Evolutionary conservation across 192 early-diverging fungal genomes (phyloP).

Genomic region (Paraglomus brasilianum): DNA sequence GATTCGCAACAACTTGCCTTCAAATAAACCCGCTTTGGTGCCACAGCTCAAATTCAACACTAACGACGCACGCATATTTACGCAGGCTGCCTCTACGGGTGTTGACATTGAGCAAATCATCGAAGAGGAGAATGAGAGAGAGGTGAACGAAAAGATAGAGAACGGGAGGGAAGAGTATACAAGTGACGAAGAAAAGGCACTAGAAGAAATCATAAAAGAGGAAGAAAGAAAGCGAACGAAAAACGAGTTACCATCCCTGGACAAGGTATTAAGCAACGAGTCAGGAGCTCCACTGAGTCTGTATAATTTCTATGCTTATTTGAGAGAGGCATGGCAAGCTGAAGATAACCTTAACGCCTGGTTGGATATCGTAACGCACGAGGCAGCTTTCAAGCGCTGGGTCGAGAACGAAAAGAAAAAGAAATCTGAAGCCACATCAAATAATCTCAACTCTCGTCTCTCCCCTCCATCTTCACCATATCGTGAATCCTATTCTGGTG

Average conservation of each 20-base stretch:
- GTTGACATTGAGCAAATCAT: too few species aligned
- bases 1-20: too few species aligned
- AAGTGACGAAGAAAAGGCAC: too few species aligned
- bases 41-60: too few species aligned
- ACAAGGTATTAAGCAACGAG: slow-evolving; percentile 24
- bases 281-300: slow-evolving; percentile 37
- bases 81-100: too few species aligned
- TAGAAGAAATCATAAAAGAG: too few species aligned
- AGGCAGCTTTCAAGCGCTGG: slow-evolving; percentile 40
- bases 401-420: slow-evolving; percentile 27
- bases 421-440: neutral
- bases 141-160: too few species aligned
- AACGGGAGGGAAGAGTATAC: too few species aligned
- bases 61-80: too few species aligned
- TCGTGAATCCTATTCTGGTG: neutral
- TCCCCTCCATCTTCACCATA: neutral
- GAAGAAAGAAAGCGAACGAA: too few species aligned
- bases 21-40: too few species aligned
- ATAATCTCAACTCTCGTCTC: neutral
- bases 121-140: too few species aligned
- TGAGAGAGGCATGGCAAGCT: slow-evolving; percentile 33
- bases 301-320: slow-evolving; percentile 40
- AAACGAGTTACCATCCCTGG: neutral
- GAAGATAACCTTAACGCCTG: slow-evolving; percentile 47
- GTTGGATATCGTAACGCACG: slow-evolving; percentile 44